Percentiles rank a stretch among this genome's conserved stretches.
These are phyloP conservation scores for Alternaria sp. DNA, from an alignment of 2,329 filamentous ascomycete species.

Conservation along the genomic window DNA sequence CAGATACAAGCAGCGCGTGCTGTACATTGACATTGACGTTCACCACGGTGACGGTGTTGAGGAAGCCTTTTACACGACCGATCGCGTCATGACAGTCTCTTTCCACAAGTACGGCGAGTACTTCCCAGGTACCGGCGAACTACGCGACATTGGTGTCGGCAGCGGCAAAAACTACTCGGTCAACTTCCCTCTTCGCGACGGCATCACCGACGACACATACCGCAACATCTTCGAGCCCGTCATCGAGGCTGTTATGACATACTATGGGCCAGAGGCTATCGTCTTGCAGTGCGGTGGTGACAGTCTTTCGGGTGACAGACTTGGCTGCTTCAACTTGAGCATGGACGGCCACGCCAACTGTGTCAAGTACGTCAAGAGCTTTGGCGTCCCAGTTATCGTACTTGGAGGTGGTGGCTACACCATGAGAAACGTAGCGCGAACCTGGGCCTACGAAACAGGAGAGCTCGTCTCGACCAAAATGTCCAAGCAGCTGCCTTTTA, in stretches of 20 bases:
- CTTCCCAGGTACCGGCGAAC: constrained; percentile 74
- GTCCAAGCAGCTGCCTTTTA: constrained; percentile 85
- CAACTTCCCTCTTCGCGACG: constrained; percentile 74
- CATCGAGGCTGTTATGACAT: constrained; percentile 73
- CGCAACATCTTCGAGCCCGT: constrained; percentile 74
- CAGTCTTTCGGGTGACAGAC: constrained; percentile 70
- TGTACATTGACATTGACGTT: constrained; percentile 95
- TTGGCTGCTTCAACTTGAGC: constrained; percentile 75
- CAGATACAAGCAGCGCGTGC: constrained; percentile 80
- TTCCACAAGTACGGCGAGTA: constrained; percentile 79
- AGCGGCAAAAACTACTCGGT: constrained; percentile 72
- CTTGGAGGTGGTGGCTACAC: constrained; percentile 75
- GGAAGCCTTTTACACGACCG: constrained; percentile 75
- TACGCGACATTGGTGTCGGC: constrained; percentile 74
- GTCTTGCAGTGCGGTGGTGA: constrained; percentile 75
- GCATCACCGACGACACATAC: constrained; percentile 73
- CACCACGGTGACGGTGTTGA: constrained; percentile 85
- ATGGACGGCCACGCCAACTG: constrained; percentile 76
- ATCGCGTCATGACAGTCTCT: constrained; percentile 75
- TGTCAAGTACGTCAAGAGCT: constrained; percentile 73
- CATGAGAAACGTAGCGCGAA: constrained; percentile 70
- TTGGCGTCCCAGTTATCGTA: constrained; percentile 70
- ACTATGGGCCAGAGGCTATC: constrained; percentile 71
- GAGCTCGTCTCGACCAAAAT: constrained; percentile 85
- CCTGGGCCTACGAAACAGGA: constrained; percentile 74